phyloP scores from a whole-genome alignment of 2,329 filamentous ascomycete species.

The Gyromitra esculenta region DNA sequence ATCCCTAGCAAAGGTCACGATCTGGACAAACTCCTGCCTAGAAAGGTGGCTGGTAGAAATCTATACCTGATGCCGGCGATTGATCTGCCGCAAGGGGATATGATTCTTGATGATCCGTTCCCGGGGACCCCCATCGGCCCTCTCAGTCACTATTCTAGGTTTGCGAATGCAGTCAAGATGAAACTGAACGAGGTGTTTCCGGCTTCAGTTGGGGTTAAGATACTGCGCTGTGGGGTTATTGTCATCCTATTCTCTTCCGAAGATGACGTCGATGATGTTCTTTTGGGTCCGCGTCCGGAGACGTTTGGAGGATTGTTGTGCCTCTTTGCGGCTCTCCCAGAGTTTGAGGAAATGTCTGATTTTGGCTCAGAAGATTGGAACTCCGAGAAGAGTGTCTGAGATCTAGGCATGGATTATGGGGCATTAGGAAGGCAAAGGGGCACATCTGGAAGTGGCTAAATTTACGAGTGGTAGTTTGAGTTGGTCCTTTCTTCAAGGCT shows the following conservation, averaged over 20 bases:
- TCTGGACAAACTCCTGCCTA: not conserved
- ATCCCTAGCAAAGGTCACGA: constrained; percentile 12
- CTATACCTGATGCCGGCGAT: constrained; percentile 2
- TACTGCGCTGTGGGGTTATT: constrained; percentile 19
- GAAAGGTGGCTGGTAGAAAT: constrained; percentile 1
- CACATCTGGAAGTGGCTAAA: no score
- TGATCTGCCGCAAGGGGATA: not conserved
- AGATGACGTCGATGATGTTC: constrained; percentile 5
- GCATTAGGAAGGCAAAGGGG: not conserved
- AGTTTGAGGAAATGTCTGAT: not conserved
- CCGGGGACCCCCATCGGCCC: constrained; percentile 1
- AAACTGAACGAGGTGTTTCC: constrained; percentile 20
- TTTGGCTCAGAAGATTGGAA: not conserved
- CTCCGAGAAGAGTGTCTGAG: no score
- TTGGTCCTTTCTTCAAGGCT: not conserved
- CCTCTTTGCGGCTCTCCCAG: not conserved
- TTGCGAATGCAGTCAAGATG: not conserved
- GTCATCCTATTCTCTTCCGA: constrained; percentile 6
- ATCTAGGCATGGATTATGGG: not conserved
- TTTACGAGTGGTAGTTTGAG: no score
- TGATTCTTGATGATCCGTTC: constrained; percentile 1
- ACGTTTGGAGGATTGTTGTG: constrained; percentile 27
- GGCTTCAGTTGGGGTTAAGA: not conserved
- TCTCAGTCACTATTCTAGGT: not conserved
- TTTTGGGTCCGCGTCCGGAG: constrained; percentile 2